A percentile compares a stretch with the other conserved stretches of the same genome.
Conservation (phyloP, 139 green algal species). For the Eudorina sp. region DNA sequence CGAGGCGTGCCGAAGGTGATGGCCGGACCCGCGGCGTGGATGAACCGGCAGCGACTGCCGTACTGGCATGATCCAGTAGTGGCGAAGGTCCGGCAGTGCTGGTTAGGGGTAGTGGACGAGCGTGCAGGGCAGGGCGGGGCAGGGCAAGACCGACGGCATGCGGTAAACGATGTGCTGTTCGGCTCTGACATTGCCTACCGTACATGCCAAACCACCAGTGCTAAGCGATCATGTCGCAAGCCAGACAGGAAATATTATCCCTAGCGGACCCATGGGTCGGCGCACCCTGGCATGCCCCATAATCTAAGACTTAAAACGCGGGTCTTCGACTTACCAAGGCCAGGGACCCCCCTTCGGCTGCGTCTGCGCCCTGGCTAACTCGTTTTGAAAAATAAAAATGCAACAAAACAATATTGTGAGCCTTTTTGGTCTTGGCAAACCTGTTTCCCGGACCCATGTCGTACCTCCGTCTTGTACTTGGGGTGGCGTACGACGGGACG, state of each 20-base stretch:
- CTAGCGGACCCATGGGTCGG: too few relatives aligned
- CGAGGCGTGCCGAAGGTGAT: background rate
- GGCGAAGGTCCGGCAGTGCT: conserved; percentile 82
- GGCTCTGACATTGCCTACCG: background rate
- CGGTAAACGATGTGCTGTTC: background rate
- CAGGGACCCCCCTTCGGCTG: too few relatives aligned
- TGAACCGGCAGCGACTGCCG: conserved; percentile 91
- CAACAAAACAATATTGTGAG: background rate
- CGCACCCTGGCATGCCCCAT: too few relatives aligned
- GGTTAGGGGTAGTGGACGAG: background rate
- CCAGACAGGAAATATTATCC: too few relatives aligned
- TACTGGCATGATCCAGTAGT: conserved; percentile 87
- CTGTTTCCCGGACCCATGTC: too few relatives aligned
- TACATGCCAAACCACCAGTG: too few relatives aligned
- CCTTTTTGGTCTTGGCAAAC: background rate
- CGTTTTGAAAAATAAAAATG: too few relatives aligned
- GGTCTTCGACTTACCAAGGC: too few relatives aligned
- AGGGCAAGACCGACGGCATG: background rate
- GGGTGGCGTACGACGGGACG: conserved; percentile 85
- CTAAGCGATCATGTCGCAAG: too few relatives aligned
- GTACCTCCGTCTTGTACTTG: conserved; percentile 92
- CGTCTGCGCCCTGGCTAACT: too few relatives aligned
- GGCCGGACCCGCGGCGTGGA: conserved; percentile 67
- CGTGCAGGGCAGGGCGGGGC: background rate
- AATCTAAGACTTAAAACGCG: too few relatives aligned